Percentiles rank a stretch among this genome's conserved stretches.
These are phyloP conservation scores for Mesembryanthemum crystallinum DNA, from an alignment of 148 eudicot genomes.

Conservation along the genomic window DNA sequence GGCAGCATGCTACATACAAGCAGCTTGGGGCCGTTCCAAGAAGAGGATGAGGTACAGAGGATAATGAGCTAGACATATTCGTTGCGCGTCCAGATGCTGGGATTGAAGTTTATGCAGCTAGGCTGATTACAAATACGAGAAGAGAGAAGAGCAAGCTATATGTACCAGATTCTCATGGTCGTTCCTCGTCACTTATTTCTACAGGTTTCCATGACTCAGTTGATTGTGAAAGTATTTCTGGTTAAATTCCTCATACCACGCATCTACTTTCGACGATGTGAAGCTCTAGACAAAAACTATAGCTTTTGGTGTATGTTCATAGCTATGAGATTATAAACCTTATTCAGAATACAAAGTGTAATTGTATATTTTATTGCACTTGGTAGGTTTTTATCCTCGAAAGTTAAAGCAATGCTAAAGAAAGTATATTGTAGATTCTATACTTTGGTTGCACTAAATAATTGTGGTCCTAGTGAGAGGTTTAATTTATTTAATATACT, in stretches of 20 bases:
- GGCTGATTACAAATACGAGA: constrained; percentile 35
- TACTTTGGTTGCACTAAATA: neutral
- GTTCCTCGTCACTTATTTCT: neutral
- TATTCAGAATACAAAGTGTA: too few relatives aligned
- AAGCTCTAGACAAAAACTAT: too few relatives aligned
- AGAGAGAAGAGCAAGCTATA: constrained; percentile 34
- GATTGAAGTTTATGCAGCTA: constrained; percentile 37
- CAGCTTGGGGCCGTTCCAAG: constrained; percentile 48
- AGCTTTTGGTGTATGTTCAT: too few relatives aligned
- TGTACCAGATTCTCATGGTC: neutral
- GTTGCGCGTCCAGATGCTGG: constrained; percentile 37
- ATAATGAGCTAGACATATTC: constrained; percentile 9
- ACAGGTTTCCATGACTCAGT: neutral
- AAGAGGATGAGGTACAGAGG: constrained; percentile 23
- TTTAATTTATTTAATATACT: neutral
- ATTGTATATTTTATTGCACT: neutral
- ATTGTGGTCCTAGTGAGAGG: neutral
- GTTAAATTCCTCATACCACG: neutral
- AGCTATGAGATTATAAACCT: too few relatives aligned
- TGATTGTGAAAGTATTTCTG: neutral
- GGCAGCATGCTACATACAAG: constrained; percentile 67
- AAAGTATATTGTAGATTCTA: neutral
- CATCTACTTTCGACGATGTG: neutral
- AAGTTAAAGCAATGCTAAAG: neutral
- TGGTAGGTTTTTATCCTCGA: neutral